These are phyloP conservation scores for Aureobasidium pullulans DNA, from an alignment of 2,329 filamentous ascomycete species.

Conservation along the genomic window DNA sequence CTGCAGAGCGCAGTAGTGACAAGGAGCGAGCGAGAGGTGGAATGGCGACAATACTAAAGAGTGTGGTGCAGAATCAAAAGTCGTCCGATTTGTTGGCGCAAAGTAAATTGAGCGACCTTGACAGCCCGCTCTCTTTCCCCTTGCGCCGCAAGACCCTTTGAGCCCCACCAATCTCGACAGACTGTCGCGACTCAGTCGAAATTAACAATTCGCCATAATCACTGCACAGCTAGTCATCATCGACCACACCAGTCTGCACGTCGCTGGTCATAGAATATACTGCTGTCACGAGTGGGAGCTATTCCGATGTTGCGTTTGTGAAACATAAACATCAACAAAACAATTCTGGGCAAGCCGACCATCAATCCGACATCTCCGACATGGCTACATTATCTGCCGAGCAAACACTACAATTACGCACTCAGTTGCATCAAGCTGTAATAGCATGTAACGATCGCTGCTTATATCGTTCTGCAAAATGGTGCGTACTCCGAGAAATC, in stretches of 20 bases:
- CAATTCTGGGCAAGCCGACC: not conserved
- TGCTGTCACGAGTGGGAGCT: not conserved
- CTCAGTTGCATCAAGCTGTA: slow-evolving; percentile 74
- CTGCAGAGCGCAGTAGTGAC: not conserved
- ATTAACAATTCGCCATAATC: not conserved
- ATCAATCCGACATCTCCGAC: not conserved
- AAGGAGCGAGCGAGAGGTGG: not conserved
- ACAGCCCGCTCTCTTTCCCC: not conserved
- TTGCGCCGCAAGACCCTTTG: not conserved
- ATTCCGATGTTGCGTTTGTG: not conserved
- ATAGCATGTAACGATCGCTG: slow-evolving; percentile 90
- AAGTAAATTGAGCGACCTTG: not conserved
- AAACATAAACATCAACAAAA: slow-evolving; percentile 4
- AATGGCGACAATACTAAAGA: slow-evolving; percentile 5
- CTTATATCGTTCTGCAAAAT: slow-evolving; percentile 94
- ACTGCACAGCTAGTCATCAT: not conserved
- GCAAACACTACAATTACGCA: slow-evolving; percentile 55
- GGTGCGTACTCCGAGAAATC: slow-evolving; percentile 46
- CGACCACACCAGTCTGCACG: not conserved
- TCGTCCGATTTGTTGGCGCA: slow-evolving; percentile 15
- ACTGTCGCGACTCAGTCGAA: not conserved
- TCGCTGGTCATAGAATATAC: not conserved
- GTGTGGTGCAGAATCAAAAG: slow-evolving; percentile 3
- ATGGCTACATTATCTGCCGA: slow-evolving; percentile 29
- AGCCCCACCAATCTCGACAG: not conserved